Conservation (phyloP, 306 rosid genomes). For the Ziziphus jujuba region DNA sequence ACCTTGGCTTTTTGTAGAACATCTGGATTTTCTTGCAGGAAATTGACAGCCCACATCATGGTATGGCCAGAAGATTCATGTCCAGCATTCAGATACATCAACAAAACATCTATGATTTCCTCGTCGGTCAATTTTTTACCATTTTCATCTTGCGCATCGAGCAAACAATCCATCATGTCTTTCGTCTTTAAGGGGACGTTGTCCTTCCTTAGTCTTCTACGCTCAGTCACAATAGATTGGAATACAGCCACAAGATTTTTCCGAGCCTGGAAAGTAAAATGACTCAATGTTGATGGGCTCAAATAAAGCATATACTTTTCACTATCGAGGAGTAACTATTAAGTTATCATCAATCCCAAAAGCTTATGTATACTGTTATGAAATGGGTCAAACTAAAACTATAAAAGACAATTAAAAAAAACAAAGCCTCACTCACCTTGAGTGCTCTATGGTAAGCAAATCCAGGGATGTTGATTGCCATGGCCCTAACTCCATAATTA, state of each 20-base stretch:
- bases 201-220: constrained; percentile 41
- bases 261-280: constrained; percentile 56
- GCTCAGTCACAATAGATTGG: constrained; percentile 60
- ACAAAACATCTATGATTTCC: constrained; percentile 67
- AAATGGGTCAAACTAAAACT: background rate
- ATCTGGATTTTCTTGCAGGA: constrained; percentile 60
- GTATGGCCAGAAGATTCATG: constrained; percentile 95
- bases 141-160: constrained; percentile 74
- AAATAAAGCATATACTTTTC: background rate
- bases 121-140: constrained; percentile 65
- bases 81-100: constrained; percentile 95
- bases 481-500: constrained; percentile 81
- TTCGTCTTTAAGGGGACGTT: constrained; percentile 19
- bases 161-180: constrained; percentile 89
- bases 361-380: background rate
- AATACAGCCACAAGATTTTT: constrained; percentile 58
- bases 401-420: background rate
- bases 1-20: constrained; percentile 74
- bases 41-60: constrained; percentile 76
- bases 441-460: constrained; percentile 79
- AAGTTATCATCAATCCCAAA: no score
- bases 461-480: constrained; percentile 85
- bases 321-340: no score
- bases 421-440: constrained; percentile 42
- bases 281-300: background rate